These are phyloP conservation scores for Proliferodiscus dingleyae DNA, from an alignment of 2,329 filamentous ascomycete genomes.

Conservation along the genomic window DNA sequence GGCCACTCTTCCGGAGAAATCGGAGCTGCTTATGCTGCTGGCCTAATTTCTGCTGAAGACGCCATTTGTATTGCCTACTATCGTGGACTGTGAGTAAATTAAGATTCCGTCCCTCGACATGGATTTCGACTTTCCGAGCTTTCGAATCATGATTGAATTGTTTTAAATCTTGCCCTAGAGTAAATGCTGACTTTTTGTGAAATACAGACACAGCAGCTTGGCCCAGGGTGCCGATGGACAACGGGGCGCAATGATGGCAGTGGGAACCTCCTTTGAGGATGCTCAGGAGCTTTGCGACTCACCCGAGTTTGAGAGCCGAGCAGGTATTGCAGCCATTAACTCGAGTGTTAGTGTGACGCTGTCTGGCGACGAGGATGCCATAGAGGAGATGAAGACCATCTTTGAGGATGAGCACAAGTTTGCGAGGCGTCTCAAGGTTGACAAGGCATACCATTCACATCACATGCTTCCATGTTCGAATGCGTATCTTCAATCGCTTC, in stretches of 20 bases:
- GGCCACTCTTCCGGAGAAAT: conserved; percentile 47
- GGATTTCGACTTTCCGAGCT: no score
- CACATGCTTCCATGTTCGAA: conserved; percentile 12
- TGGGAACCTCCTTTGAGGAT: conserved; percentile 11
- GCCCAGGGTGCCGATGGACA: neutral
- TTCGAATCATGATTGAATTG: no score
- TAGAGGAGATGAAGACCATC: conserved; percentile 4
- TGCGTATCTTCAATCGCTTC: conserved; percentile 5
- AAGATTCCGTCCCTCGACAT: neutral
- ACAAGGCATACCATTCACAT: conserved; percentile 25
- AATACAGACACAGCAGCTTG: no score
- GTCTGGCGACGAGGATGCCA: conserved; percentile 21
- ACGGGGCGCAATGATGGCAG: conserved; percentile 19
- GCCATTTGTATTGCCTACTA: conserved; percentile 42
- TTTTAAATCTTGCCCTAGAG: no score
- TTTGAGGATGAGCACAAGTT: conserved; percentile 17
- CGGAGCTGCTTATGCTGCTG: conserved; percentile 39
- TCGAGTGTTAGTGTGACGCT: conserved; percentile 22
- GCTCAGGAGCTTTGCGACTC: conserved; percentile 4
- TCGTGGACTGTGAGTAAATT: conserved; percentile 26
- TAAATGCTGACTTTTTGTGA: no score
- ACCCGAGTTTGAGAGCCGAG: conserved; percentile 8
- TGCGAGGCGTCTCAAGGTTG: conserved; percentile 8
- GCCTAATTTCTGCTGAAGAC: conserved; percentile 28
- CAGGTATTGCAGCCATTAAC: conserved; percentile 31